A percentile compares a stretch with the other conserved stretches of the same genome.
phyloP scores from a whole-genome alignment of 495 filamentous ascomycete genomes.

The Pseudevernia furfuracea region DNA sequence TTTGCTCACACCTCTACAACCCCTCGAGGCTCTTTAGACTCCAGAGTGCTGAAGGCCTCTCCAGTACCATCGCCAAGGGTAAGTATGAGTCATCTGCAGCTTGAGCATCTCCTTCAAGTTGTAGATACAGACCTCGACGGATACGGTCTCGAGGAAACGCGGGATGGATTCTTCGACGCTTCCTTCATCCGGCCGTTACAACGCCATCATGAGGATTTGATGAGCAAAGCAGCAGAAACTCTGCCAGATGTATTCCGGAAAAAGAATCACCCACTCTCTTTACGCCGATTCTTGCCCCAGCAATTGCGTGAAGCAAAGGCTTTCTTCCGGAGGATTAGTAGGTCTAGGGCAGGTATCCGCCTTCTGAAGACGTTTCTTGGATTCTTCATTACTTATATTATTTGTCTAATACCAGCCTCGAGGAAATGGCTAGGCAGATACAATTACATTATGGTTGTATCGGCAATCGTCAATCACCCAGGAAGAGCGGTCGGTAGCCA shows the following conservation, averaged over 20 bases:
- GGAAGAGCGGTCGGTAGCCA: conserved; percentile 48
- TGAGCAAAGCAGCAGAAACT: conserved; percentile 33
- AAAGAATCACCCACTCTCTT: conserved; percentile 38
- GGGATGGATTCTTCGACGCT: conserved; percentile 56
- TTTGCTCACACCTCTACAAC: conserved; percentile 22
- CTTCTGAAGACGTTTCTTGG: conserved; percentile 46
- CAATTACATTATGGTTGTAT: conserved; percentile 46
- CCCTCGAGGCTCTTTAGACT: conserved; percentile 8
- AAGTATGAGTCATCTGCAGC: conserved; percentile 31
- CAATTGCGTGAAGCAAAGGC: conserved; percentile 36
- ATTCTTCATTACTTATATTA: conserved; percentile 45
- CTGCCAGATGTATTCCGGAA: conserved; percentile 35
- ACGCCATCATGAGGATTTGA: conserved; percentile 26
- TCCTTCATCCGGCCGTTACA: conserved; percentile 41
- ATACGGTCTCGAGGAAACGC: conserved; percentile 46
- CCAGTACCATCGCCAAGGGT: conserved; percentile 25
- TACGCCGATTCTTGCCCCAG: conserved; percentile 38
- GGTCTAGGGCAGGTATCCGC: conserved; percentile 42
- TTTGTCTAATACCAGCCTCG: conserved; percentile 44
- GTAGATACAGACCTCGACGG: conserved; percentile 38
- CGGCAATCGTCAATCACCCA: conserved; percentile 47
- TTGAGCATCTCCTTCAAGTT: conserved; percentile 36
- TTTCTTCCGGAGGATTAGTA: conserved; percentile 32
- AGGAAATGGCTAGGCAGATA: conserved; percentile 43
- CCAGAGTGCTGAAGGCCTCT: neutral